Evolutionary conservation across 768 basidiomycete genomes (phyloP), one percentile per base, ranked within the genome.

Genomic region (Strobilomyces echinocephalus): DNA sequence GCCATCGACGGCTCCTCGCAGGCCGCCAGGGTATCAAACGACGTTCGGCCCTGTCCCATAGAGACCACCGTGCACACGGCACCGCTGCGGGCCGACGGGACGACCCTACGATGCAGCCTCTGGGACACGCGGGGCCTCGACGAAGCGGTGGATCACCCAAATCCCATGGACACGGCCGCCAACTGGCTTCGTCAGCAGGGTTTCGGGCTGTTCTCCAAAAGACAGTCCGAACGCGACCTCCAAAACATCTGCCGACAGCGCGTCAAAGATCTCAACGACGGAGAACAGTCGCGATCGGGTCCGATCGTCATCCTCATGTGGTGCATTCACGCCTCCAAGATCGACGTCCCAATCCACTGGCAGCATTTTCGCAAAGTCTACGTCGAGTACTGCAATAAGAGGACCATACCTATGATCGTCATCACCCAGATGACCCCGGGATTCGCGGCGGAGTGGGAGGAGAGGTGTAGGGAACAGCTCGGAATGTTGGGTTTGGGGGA

Each of bases 311-410:
- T 64, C 50, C 58, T 67, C 8, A 54, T 67, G 50, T 67, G 64
- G 64, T 65, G 64, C n/a, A 67, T 66, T 18, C 60, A 60, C n/a
- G 64, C 64, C 38, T 65, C 60, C 6, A 67, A 66, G 55, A 67
- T 67, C 44, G 63, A 60, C 18, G 55, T 65, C 40, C 56, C 60
- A 10, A 55, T 54, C 31, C 63, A 67, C 41, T 66, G 64, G 64
- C 52, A 52, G 12, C 63, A 65, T 28, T 66, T 66, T 57, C 58
- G 60, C 60, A 63, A 57, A 35, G 57, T 65, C 21, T 66, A 62
- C 35, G 58, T 58, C 53, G 51, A 65, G n/a, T 65, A 65, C 38
- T 65, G 65, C 36, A 26, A 52, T 20, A 57, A 31, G 58, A 67
- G 14, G 49, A 63, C 63, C 45, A 65, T 52, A 46, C 64, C 65